Base-by-base conservation (phyloP, 495 filamentous ascomycete genomes). In the Pseudoneurospora amorphoporcata region DNA sequence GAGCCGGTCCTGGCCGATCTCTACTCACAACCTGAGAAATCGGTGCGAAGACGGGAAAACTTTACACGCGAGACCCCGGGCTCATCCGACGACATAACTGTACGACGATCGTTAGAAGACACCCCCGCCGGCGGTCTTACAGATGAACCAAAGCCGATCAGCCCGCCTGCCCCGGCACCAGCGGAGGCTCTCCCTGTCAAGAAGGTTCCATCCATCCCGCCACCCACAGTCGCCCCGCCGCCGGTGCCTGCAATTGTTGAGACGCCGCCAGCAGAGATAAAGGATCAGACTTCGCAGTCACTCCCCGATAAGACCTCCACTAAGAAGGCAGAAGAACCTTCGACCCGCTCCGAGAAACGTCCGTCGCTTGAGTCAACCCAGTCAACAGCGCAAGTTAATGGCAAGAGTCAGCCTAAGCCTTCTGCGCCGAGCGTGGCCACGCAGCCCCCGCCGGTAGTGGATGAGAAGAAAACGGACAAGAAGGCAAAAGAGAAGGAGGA, bases 391-490 rank as follows among this genome's bases (percentile, higher is more conserved):
- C 71, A 68, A 35, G 40, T 65, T 14, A 76, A 58, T 72, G 74
- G 43, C 68, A 79, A 77, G 68, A 76, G 76, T 40, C 71, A 73
- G 69, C 69, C 73, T 17, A 35, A 69, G 17, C 23, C 72, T 9
- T 68, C 58, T 39, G 72, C 74, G 16, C 53, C 53, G 53, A 35
- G 10, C 53, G 53, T 61, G 14, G 23, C 14, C 17, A 17, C 53
- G 6, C 53, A 74, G 73, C 35, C 53, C 84, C 86, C 70, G 86
- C 82, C 81, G 91, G 40, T 88, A 88, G 75, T 89, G 92, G 43
- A 88, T 92, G 91, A 92, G 0, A 90, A 92, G 72, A 93, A 91
- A 73, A 89, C 87, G 69, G 85, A 86, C 12, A 92, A 82, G 76
- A 88, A 90, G 77, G 86, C 89, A 83, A 91, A 81, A 85, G 90